Base-by-base conservation (phyloP, 192 early-diverging fungal genomes). In the Backusella parvicylindrica region DNA sequence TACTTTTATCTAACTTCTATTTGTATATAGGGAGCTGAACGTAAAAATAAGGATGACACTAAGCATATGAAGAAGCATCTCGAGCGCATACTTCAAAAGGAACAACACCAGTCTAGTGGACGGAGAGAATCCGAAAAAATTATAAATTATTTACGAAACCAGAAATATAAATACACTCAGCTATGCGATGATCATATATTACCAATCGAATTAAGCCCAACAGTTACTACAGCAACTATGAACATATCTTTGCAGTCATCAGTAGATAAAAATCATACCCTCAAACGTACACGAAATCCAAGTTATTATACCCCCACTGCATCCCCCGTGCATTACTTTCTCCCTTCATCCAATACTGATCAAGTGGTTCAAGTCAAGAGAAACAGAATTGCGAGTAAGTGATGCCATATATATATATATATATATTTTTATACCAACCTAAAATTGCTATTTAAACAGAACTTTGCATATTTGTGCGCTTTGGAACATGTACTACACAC, bases 41-140 rank as follows among this genome's bases (percentile, higher is more conserved):
- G 92, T 32, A 91, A 93, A 70, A 89, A 93, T 72, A 93, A 93
- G 76, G 92, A 93, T 74, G 92, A 93, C 69, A 83, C 86, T 67
- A 89, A 90, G 68, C 90, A 93, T 56, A 77, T 91, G 12, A 86
- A 88, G 63, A 90, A 89, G 75, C 72, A 84, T 80, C 88, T 84
- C 82, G 89, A 88, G 28, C 89, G 88, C 78, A 60, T 60, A 60
- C 53, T 60, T 60, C 53, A 60, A 60, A 87, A 87, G 16, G 81
- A 86, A 56, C 88, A 90, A 49, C 70, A 77, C 6, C 81, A 87
- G 49, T 28, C 53, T 16, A 70, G 41, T 3, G 32, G 26, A 13
- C 15, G 3, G 28, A 28, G 18, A 28, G 53, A 64, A 18, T 35
- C 32, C 11, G 53, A 60, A n/a, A 60, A 60, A 60, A 60, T 60